Base-by-base conservation (phyloP, 2,329 filamentous ascomycete species). In the Aspergillus flavus region DNA sequence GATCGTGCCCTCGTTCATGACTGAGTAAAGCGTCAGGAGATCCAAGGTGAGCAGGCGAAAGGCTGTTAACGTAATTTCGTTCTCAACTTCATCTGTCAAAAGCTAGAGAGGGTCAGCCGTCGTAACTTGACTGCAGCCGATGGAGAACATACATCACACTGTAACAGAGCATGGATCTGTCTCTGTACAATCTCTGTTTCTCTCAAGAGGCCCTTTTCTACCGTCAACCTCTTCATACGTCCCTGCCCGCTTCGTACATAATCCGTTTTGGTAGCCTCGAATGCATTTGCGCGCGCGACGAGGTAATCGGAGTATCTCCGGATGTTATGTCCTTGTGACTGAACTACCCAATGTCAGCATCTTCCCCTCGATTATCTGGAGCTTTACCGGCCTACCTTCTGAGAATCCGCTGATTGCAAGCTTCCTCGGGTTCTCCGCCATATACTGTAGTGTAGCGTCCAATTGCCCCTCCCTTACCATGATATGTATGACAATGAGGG, bases 391-490 rank as follows among this genome's bases (percentile, higher is more conserved):
- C 91, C 73, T 79, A 96, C 93, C 92, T 81, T 98, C 94, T 52
- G 93, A 94, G 75, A 97, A 96, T 75, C 89, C 90, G 79, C 93
- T 95, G 71, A 97, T 92, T 23, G 92, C 92, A 67, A 99, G 84
- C 76, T 92, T 87, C 71, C 91, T 91, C 61, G 92, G 91, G 75
- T 94, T 91, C 69, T 91, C 90, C 50, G 94, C 86, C 39, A 99
- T 86, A 73, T 92, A 97, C 65, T 88, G 86, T 68, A 99, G 84
- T 3, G 95, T 97, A 56, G 93, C 91, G 76, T 98, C 93, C 39
- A 90, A 89, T 67, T 94, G 90, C 59, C 95, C 95, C 81, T 99
- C 95, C 70, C 95, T 88, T 76, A 99, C 95, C 95, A 99, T 98
- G 65, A 98, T 83, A 78, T 99, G 95, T 54, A 96, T 89, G 56